Base-by-base conservation (phyloP, 495 filamentous ascomycete genomes). In the Trichoderma virens region DNA sequence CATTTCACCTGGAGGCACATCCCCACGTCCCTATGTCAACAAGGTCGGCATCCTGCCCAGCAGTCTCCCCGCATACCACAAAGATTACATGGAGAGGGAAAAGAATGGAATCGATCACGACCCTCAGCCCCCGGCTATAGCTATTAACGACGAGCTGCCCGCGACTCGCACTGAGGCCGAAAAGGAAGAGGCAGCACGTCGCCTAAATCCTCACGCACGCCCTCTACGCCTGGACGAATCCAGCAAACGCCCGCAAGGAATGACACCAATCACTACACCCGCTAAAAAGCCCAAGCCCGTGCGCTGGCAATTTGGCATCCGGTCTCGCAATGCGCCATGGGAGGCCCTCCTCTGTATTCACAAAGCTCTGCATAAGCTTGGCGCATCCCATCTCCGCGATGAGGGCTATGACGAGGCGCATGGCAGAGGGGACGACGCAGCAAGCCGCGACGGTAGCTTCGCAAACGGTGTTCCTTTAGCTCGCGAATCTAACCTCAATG, bases 221-320 rank as follows among this genome's bases (percentile, higher is more conserved):
- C 78, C 76, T 65, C 72, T 78, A 59, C 83, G 88, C 70, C 73
- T 86, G 73, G 83, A 83, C 70, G 84, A 79, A 66, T 85, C 74
- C n/a, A 79, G 75, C 43, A 81, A 87, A 65, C 86, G 87, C 34
- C 90, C 91, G 1, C 88, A 88, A 60, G 79, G 79, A 5, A 84
- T 85, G 66, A 85, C 85, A 14, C 82, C 85, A 8, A 78, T 79
- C 28, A 80, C 84, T 28, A 14, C 61, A 5, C 76, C 86, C 56
- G 73, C 77, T 30, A 93, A 89, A 72, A 90, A 87, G 73, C 77
- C 74, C 31, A 83, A 83, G 62, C 84, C 86, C 3, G 90, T 91
- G 1, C 89, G 91, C 65, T 98, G 94, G 94, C 95, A 98, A 74
- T 98, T 98, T 71, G 94, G 94, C 34, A 98, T 98, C 65, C 86